Evolutionary conservation across 2,329 filamentous ascomycete genomes (phyloP).

Genomic region (Aureobasidium lini): DNA sequence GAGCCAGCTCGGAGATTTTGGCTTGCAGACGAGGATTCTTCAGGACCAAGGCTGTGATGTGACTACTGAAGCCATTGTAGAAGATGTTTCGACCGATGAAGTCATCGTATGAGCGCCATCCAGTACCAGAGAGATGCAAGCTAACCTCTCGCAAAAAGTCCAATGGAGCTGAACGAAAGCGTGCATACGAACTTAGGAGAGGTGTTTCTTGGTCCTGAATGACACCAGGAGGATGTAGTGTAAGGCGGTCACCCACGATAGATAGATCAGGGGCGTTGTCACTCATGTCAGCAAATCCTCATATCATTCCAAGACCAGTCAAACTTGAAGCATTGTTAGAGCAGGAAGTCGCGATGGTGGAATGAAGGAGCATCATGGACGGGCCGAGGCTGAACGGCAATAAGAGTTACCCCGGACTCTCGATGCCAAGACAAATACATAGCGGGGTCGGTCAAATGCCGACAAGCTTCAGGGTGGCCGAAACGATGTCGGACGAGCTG

Average conservation of each 20-base stretch:
- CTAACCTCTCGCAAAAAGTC: conserved; percentile 90
- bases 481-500: not conserved
- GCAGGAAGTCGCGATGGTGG: not conserved
- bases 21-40: conserved; percentile 65
- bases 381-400: not conserved
- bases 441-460: not conserved
- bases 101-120: conserved; percentile 91
- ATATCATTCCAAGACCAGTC: not conserved
- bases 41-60: conserved; percentile 75
- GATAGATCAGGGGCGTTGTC: conserved; percentile 37
- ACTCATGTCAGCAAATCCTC: not conserved
- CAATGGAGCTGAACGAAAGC: conserved; percentile 66
- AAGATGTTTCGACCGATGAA: conserved; percentile 88
- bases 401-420: conserved; percentile 2
- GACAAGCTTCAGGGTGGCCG: not conserved
- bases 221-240: conserved; percentile 39
- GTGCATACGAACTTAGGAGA: conserved; percentile 74
- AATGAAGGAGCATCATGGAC: not conserved
- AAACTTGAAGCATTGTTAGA: too few relatives aligned
- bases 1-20: conserved; percentile 70
- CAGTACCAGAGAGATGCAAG: conserved; percentile 83
- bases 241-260: conserved; percentile 38
- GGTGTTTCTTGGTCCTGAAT: conserved; percentile 47
- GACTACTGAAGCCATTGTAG: conserved; percentile 84
- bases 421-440: conserved; percentile 2